Conservation (phyloP, 2,329 filamentous ascomycete genomes). For the Diaporthe eres region DNA sequence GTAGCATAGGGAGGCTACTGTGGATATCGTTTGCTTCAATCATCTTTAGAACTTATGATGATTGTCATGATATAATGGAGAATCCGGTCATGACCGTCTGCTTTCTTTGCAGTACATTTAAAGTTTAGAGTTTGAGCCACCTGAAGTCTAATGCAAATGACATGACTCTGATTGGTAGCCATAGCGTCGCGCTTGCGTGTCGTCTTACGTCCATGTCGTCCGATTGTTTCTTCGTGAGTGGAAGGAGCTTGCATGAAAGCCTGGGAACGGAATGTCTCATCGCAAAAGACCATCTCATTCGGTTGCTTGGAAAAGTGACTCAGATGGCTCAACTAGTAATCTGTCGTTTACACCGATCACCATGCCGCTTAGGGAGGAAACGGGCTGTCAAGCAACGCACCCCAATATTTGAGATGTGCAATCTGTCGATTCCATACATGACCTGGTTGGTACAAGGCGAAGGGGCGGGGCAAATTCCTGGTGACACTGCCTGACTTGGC, state of each 20-base stretch:
- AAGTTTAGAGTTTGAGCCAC: not conserved
- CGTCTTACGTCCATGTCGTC: not conserved
- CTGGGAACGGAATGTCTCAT: not conserved
- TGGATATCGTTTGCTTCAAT: not conserved
- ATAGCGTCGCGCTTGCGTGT: not conserved
- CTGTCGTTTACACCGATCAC: too few relatives aligned
- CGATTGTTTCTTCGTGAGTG: not conserved
- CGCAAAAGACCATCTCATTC: not conserved
- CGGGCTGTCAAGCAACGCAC: not conserved
- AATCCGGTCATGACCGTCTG: not conserved
- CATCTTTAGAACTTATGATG: not conserved
- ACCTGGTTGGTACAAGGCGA: not conserved
- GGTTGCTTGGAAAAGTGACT: not conserved
- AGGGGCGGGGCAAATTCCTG: not conserved
- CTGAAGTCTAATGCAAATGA: constrained; percentile 1
- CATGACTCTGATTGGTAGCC: constrained; percentile 15
- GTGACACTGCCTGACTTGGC: not conserved
- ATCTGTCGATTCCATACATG: not conserved
- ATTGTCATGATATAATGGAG: not conserved
- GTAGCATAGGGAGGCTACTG: constrained; percentile 7
- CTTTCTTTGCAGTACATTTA: not conserved
- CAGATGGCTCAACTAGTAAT: not conserved
- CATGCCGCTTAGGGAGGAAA: too few relatives aligned
- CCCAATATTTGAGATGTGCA: not conserved
- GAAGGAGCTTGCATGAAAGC: not conserved